Evolutionary conservation across 768 basidiomycete genomes (phyloP).

Genomic region (Tephrocybe rancida): DNA sequence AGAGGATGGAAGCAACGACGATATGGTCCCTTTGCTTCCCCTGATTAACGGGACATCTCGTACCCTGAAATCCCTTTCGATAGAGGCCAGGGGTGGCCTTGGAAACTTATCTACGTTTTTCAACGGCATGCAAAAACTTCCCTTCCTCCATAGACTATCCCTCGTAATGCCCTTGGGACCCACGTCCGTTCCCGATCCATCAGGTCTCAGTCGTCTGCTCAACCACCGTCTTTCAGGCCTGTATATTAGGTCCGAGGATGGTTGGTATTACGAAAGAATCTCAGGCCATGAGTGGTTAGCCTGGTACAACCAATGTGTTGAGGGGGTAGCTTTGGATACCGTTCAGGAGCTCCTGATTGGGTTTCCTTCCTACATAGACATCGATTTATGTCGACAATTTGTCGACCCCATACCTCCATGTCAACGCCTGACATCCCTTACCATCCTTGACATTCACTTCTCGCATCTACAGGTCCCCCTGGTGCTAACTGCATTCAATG

Average conservation of each 20-base stretch:
- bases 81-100: neutral
- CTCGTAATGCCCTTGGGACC: conserved; percentile 1
- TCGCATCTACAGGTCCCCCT: neutral
- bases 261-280: too few relatives aligned
- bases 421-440: neutral
- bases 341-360: neutral
- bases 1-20: neutral
- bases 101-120: neutral
- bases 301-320: neutral
- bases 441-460: neutral
- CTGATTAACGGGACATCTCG: neutral
- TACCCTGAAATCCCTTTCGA: neutral
- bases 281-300: neutral
- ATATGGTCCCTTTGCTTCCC: conserved; percentile 1
- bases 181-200: neutral
- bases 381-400: neutral
- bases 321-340: neutral
- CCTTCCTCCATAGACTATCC: neutral
- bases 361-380: neutral
- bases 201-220: conserved; percentile 1
- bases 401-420: neutral
- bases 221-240: neutral
- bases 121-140: neutral
- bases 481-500: neutral
- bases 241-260: neutral